Conservation (phyloP, 192 early-diverging fungal species). For the Obelidium mucronatum region DNA sequence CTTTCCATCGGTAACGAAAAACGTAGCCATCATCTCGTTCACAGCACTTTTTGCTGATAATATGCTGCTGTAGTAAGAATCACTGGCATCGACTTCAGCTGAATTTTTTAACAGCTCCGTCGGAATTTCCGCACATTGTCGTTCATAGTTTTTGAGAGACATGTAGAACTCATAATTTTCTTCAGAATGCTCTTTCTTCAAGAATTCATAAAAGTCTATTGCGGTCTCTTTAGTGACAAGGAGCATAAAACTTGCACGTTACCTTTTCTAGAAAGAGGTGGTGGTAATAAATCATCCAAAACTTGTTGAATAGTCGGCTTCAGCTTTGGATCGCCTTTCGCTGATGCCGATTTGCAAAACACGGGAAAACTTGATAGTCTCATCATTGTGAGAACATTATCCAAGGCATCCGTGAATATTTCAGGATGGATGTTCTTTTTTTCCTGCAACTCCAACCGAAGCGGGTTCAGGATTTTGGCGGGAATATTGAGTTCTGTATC, state of each 20-base stretch:
- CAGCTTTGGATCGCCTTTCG: slow-evolving; percentile 13
- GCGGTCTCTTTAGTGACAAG: neutral
- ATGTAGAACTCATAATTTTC: slow-evolving; percentile 33
- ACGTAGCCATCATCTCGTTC: slow-evolving; percentile 21
- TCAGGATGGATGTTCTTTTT: slow-evolving; percentile 40
- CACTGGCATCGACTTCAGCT: neutral
- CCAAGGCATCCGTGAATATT: slow-evolving; percentile 39
- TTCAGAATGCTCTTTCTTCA: slow-evolving; percentile 18
- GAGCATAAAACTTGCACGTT: neutral
- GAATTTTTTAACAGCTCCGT: neutral
- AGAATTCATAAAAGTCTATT: slow-evolving; percentile 29
- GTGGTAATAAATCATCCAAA: neutral
- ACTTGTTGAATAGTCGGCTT: slow-evolving; percentile 13
- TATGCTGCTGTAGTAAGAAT: neutral
- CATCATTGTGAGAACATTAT: slow-evolving; percentile 40
- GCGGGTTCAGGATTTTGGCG: slow-evolving; percentile 22
- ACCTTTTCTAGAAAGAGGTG: slow-evolving; percentile 17
- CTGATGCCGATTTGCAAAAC: slow-evolving; percentile 35
- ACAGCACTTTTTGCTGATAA: neutral
- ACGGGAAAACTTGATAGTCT: slow-evolving; percentile 42
- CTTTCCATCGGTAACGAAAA: slow-evolving; percentile 9
- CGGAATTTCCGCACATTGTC: slow-evolving; percentile 9
- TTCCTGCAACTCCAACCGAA: slow-evolving; percentile 17
- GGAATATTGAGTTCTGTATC: slow-evolving; percentile 45
- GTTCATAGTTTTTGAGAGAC: slow-evolving; percentile 19